Base-by-base conservation (phyloP, 192 early-diverging fungal species). In the Coemansia sp. region DNA sequence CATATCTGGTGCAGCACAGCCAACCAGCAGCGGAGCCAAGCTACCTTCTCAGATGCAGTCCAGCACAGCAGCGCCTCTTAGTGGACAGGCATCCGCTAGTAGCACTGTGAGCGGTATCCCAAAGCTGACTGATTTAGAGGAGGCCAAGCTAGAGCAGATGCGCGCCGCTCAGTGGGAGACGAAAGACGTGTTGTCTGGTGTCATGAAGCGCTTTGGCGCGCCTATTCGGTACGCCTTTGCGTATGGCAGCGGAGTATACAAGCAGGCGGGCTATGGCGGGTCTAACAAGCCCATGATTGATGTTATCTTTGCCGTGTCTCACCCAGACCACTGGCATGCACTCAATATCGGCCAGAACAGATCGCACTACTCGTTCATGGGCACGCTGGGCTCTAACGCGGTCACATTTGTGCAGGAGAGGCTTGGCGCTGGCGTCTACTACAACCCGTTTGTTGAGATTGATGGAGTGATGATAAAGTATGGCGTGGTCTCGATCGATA, bases 261-360 rank as follows among this genome's bases (percentile, higher is more conserved):
- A 84, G 38, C 97, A 99, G 73, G 74, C 81, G 8, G 92, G 94
- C 10, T 95, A 96, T 65, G 86, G 86, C 65, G 87, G 86, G 10
- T 26, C 40, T 11, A 69, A 59, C 55, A 77, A 90, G 56, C 93
- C 95, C 0, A 94, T 97, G 92, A 86, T 98, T 0, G 97, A 99
- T 81, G 86, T 95, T 61, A 90, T 99, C 13, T 94, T 99, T 84
- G 97, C 88, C 13, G 97, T 99, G 18, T 88, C 90, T 6, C 92
- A 99, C 74, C 89, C 96, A 13, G 88, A 92, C 62, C 94, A 96
- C 72, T 99, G 97, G 97, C 97, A 99, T 64, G 92, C 92, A 24
- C 84, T 97, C 50, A 99, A 99, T 74, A 84, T 98, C 36, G 85
- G 90, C n/a, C 93, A 95, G 73, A 88, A 97, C 79, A 88, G 88